Evolutionary conservation across 352 stramenopile species (phyloP), one percentile per base, ranked within the genome.

Genomic region (Globisporangium acanthophoron): DNA sequence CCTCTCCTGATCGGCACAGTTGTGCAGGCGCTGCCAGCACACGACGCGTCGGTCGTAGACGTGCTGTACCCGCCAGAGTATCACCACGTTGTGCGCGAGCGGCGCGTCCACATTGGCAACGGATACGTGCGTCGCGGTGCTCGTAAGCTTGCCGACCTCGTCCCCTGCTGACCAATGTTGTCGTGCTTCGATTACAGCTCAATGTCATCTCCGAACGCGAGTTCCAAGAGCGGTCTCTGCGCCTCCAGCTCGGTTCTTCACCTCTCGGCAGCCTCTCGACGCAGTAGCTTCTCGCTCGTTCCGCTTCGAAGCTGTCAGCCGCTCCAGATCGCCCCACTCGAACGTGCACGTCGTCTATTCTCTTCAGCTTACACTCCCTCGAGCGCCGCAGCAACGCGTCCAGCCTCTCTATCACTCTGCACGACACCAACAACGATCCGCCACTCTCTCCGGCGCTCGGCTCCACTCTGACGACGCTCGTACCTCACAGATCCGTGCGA

Each of bases 1-100:
- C 31, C 65, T 3, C 43, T 53, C 0, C 58, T 86, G 2, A 52
- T 63, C 2, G 76, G 76, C 1, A 58, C 57, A n/a, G 76, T 86
- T 16, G 53, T 69, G 7, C 68, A 76, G 27, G 73, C 76, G 45
- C 50, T 76, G 13, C 66, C 73, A 16, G 66, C 65, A 18, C 76
- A 75, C 9, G 78, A 86, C 43, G 73, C 77, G 13, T 76, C 64
- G 0, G 45, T 87, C 44, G 71, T 89, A 27, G 71, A 80, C 16
- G 64, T 87, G 6, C 47, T 45, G 39, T 76, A 83, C 52, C 76
- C 76, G 15, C 41, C 44, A 7, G 46, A 55, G 29, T 60, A 62
- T 48, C 49, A 53, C 54, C 46, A 58, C 33, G 50, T 69, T 24
- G 52, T 70, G 20, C 45, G 51, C 0, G 59, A 52, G 53, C 61